Base-by-base conservation (phyloP, 2,329 filamentous ascomycete genomes). In the Coniella vitis region DNA sequence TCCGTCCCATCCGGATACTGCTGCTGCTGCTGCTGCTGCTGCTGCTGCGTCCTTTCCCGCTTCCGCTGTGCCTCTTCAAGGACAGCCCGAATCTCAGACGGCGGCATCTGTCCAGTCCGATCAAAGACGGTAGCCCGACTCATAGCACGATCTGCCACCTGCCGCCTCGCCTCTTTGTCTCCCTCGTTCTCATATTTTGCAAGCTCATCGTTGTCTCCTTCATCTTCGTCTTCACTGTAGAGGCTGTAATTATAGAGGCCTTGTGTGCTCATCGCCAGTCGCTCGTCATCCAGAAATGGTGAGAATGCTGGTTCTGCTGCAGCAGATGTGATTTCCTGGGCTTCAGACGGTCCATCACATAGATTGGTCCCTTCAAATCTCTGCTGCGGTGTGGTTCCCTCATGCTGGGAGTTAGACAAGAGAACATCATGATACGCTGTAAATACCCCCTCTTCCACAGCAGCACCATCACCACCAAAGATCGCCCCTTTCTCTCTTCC, bases 61-160 rank as follows among this genome's bases (percentile, higher is more conserved):
- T 8, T 7, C 2, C n/a, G 17, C 9, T 34, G 35, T 9, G 31
- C 10, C 21, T 37, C 37, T 5, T 42, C 20, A 8, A 38, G 13
- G 14, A 38, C 19, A 17, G 38, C 25, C 14, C n/a, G 19, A 7
- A 38, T 14, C 10, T 36, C 36, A 7, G 25, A 25, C 4, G 37
- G 45, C 19, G 19, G 2, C 17, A 16, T n/a, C 10, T 29, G 25
- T 8, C 36, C 20, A n/a, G 45, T 41, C 25, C 21, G 32, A 19
- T 31, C 45, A 14, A 41, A 16, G 16, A 21, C 31, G 14, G 45
- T 35, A 32, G 44, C 44, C 9, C 22, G 44, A 25, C 44, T 46
- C 44, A 46, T 46, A 38, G 21, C 35, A 20, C 36, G 34, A 19
- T 38, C 35, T 12, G 35, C 44, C 36, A n/a, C n/a, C n/a, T n/a